Conservation (phyloP, 2,329 filamentous ascomycete genomes). For the Pseudogymnoascus sp. region DNA sequence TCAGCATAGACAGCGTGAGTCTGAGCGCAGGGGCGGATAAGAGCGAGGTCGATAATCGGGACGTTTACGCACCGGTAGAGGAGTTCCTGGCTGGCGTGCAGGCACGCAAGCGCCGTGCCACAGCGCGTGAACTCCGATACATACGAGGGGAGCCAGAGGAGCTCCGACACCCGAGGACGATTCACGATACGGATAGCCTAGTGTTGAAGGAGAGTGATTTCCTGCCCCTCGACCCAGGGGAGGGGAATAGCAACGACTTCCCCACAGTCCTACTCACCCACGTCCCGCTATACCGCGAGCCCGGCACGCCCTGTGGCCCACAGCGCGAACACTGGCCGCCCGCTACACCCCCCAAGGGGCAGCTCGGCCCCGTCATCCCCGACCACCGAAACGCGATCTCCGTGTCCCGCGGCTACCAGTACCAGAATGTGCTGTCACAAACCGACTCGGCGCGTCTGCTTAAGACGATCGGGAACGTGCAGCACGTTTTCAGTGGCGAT, state of each 20-base stretch:
- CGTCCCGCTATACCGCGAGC: constrained; percentile 75
- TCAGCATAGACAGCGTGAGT: constrained; percentile 83
- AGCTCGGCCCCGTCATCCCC: constrained; percentile 41
- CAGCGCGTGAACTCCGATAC: constrained; percentile 57
- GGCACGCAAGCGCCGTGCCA: constrained; percentile 55
- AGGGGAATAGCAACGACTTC: constrained; percentile 49
- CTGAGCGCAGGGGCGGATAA: constrained; percentile 60
- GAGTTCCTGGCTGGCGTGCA: constrained; percentile 66
- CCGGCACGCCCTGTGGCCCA: constrained; percentile 81
- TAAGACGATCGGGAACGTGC: constrained; percentile 69
- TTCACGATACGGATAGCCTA: constrained; percentile 43
- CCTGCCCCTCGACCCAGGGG: constrained; percentile 34
- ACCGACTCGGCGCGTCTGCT: constrained; percentile 68
- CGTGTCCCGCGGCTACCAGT: constrained; percentile 78
- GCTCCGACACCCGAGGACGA: constrained; percentile 46
- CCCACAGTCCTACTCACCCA: constrained; percentile 87
- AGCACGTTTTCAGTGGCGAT: constrained; percentile 86
- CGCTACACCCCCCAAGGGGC: constrained; percentile 49
- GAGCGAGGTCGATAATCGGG: constrained; percentile 37
- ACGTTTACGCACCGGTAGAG: constrained; percentile 68
- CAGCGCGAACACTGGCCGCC: constrained; percentile 77
- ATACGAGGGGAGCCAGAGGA: constrained; percentile 49
- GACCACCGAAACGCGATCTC: constrained; percentile 72
- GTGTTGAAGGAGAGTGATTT: constrained; percentile 29
- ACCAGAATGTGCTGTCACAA: constrained; percentile 84